Evolutionary conservation across 768 basidiomycete species (phyloP), one percentile per base, ranked within the genome.

Genomic region (Lepiota venenata): DNA sequence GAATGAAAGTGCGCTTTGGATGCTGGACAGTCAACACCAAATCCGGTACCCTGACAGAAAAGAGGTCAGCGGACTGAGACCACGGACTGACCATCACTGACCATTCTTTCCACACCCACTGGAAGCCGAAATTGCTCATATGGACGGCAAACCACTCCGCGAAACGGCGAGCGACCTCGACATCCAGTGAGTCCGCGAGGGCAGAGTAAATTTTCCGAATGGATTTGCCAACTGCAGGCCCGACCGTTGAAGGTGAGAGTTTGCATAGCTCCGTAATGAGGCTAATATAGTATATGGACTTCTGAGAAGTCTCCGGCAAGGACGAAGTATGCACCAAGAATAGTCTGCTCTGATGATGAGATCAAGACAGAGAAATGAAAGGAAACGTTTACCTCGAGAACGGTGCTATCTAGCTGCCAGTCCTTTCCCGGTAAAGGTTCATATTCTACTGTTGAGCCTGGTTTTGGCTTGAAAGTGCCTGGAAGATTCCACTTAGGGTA

Each of bases 21-120:
- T 98, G 94, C 49, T 88, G 80, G 10, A 79, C 65, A 4, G 84
- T 72, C 9, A 96, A 71, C 1, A 79, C 68, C 27, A 98, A 74
- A 71, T 98, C 97, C 2, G 88, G 85, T 12, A 93, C 74, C 96
- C 96, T 98, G 50, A 32, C 5, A 59, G 16, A 32, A 47, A 44
- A 21, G 18, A 37, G 35, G 8, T 38, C 15, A 58, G 21, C 8
- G 47, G n/a, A 57, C 41, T 16, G 47, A 42, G n/a, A 32, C 11
- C 16, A 25, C 27, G 32, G 47, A 27, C 43, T 3, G 15, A 22
- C 15, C 37, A 42, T 21, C 3, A 71, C 85, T 42, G 48, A 94
- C 96, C 97, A 99, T 79, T 98, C 97, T 64, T 93, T 95, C 97
- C 97, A 99, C 12, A 97, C 93, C 97, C 97, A 98, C 63, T 88